Percentiles rank a stretch among this genome's conserved stretches.
phyloP scores from a whole-genome alignment of 352 stramenopile species.

The Thalassiosira delicatula region DNA sequence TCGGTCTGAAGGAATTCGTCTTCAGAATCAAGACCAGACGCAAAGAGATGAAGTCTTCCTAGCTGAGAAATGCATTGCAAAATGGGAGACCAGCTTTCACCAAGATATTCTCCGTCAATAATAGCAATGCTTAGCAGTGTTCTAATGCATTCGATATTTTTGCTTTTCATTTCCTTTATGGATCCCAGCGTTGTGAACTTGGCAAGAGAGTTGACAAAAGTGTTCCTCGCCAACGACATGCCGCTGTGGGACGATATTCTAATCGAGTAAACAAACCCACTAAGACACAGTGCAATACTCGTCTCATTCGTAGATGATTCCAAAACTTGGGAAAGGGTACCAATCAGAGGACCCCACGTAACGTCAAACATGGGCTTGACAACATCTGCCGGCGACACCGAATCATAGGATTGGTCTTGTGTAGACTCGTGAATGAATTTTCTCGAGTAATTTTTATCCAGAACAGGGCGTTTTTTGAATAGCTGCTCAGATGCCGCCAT shows the following conservation, averaged over 20 bases:
- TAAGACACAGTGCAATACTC: slow-evolving; percentile 92
- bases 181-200: slow-evolving; percentile 96
- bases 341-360: slow-evolving; percentile 95
- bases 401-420: slow-evolving; percentile 55
- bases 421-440: slow-evolving; percentile 28
- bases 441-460: slow-evolving; percentile 38
- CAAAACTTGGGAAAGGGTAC: slow-evolving; percentile 95
- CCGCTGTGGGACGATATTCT: slow-evolving; percentile 88
- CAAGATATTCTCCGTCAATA: slow-evolving; percentile 96
- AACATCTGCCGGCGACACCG: slow-evolving; percentile 75
- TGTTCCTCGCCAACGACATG: slow-evolving; percentile 93
- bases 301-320: slow-evolving; percentile 91
- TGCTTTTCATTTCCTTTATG: slow-evolving; percentile 92
- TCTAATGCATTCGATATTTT: slow-evolving; percentile 97
- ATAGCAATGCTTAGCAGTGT: slow-evolving; percentile 96
- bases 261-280: slow-evolving; percentile 94
- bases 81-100: slow-evolving; percentile 94
- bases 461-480: slow-evolving; percentile 70
- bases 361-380: slow-evolving; percentile 98
- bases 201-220: slow-evolving; percentile 94
- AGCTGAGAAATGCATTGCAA: slow-evolving; percentile 97
- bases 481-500: slow-evolving; percentile 82
- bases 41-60: slow-evolving; percentile 94
- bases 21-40: slow-evolving; percentile 89
- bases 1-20: slow-evolving; percentile 86